A percentile compares a stretch with the other conserved stretches of the same genome.
phyloP scores from a whole-genome alignment of 257 asterid species.

The Avicennia marina region DNA sequence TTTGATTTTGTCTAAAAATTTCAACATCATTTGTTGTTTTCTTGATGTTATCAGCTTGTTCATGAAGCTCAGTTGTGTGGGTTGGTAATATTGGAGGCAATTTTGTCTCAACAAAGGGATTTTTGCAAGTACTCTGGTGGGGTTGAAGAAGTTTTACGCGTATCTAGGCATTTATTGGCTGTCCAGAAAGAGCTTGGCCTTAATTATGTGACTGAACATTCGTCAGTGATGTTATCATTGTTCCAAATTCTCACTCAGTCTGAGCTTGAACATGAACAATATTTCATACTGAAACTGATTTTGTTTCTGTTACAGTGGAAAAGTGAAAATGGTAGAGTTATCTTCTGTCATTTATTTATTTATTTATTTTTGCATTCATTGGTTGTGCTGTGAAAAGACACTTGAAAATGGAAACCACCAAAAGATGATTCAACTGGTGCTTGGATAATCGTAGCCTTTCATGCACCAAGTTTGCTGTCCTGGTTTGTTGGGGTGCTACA shows the following conservation, averaged over 20 bases:
- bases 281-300: conserved; percentile 50
- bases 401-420: conserved; percentile 2
- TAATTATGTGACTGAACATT: conserved; percentile 43
- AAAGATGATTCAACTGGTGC: neutral
- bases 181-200: conserved; percentile 85
- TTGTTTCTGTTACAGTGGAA: conserved; percentile 79
- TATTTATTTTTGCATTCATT: conserved; percentile 13
- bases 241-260: conserved; percentile 57
- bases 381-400: conserved; percentile 1
- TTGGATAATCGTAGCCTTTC: too few species aligned
- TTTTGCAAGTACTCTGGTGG: conserved; percentile 46
- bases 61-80: conserved; percentile 73
- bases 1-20: conserved; percentile 18
- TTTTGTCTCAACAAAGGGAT: conserved; percentile 50
- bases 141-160: conserved; percentile 58
- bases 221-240: conserved; percentile 52
- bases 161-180: conserved; percentile 57
- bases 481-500: too few species aligned
- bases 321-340: conserved; percentile 55
- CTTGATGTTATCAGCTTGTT: conserved; percentile 44
- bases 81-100: conserved; percentile 54
- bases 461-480: too few species aligned
- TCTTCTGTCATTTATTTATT: conserved; percentile 7
- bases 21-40: conserved; percentile 13
- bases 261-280: conserved; percentile 93